Evolutionary conservation across 306 rosid genomes (phyloP), one percentile per base, ranked within the genome.

Genomic region (Rosa rugosa): DNA sequence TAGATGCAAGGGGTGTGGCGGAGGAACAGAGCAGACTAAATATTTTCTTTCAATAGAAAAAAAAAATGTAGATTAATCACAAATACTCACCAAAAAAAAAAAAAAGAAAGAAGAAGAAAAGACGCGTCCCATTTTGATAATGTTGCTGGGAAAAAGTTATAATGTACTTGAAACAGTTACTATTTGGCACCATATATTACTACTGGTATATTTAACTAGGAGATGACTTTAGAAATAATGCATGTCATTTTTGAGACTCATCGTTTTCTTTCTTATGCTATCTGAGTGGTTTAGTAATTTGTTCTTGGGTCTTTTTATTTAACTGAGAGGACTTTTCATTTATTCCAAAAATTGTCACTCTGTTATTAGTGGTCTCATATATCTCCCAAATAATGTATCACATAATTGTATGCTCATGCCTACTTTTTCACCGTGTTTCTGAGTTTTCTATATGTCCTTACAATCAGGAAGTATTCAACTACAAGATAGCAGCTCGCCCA

Each of bases 401-500:
- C 31, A 17, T 65, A 13, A 66, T 20, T 72, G 42, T 11, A 23
- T 34, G 31, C 45, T 12, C 10, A 27, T 59, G 70, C 70, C 36
- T 45, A 63, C 46, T 11, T 31, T 63, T 75, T 27, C 72, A 34
- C 60, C 17, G 2, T 9, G 46, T 75, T 50, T 44, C 46, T 76
- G 22, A 74, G 45, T 49, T 51, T 62, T 86, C 80, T 44, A 25
- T 66, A 65, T 85, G 68, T 76, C 63, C 59, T 78, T 11, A 71
- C 76, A 82, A 80, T 82, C 85, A 96, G 99, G 99, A 96, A 86
- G 99, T 96, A 57, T 89, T 80, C 75, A 96, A 96, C 84, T 88
- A 88, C 81, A 96, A 93, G 88, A 96, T 96, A 78, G 99, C 99
- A 69, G 99, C 97, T 82, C 98, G 99, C 23, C 99, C 94, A 0